A percentile compares a stretch with the other conserved stretches of the same genome.
Conservation (phyloP, 2,329 filamentous ascomycete genomes). For the Fusarium drepaniforme region DNA sequence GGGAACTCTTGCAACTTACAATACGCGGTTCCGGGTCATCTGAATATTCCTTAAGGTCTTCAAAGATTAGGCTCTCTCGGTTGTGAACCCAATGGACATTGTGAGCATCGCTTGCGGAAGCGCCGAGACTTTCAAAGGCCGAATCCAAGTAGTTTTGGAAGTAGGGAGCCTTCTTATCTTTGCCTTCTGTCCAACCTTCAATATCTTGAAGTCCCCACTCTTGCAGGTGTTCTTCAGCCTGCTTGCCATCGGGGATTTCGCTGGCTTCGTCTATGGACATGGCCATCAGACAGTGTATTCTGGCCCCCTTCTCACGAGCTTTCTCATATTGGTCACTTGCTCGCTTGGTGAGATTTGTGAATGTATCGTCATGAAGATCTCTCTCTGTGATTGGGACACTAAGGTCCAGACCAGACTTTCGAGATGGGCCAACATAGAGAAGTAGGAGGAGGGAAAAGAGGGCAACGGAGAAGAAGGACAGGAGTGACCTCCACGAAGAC, state of each 20-base stretch:
- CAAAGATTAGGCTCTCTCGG: too few species aligned
- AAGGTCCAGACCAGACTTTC: background rate
- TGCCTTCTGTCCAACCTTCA: background rate
- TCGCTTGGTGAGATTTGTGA: constrained; percentile 8
- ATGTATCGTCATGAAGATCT: background rate
- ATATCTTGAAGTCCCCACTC: too few species aligned
- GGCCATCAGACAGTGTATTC: background rate
- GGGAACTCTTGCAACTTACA: too few species aligned
- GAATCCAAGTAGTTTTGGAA: constrained; percentile 1
- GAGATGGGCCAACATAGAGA: background rate
- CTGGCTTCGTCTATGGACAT: background rate
- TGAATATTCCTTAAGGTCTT: too few species aligned
- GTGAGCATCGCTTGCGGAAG: background rate
- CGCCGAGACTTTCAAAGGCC: background rate
- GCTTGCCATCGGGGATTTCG: background rate
- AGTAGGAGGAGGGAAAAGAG: background rate
- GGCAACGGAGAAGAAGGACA: background rate
- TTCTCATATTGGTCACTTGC: background rate
- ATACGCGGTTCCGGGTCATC: too few species aligned
- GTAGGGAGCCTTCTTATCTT: background rate
- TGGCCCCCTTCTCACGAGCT: background rate
- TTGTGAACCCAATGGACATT: background rate
- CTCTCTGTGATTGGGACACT: background rate
- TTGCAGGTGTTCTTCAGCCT: too few species aligned
- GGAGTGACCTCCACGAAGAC: constrained; percentile 7